Base-by-base conservation (phyloP, 768 basidiomycete genomes). In the Macrocybe gigantea region DNA sequence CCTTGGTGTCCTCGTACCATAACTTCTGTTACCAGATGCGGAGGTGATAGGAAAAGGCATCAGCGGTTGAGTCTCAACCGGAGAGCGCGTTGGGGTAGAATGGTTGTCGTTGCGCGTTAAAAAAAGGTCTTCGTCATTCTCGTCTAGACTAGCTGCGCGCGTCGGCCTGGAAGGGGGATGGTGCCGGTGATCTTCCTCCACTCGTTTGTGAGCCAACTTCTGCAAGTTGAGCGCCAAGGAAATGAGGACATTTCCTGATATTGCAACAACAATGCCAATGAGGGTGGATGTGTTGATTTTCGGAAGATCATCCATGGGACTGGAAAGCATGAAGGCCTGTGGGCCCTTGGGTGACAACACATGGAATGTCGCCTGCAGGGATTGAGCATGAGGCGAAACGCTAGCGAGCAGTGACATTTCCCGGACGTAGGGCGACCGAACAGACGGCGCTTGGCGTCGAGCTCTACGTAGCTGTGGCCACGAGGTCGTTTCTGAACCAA, bases 211-310 rank as follows among this genome's bases (percentile, higher is more conserved):
- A 1, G 92, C 92, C 12, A 95, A 77, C 62, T 96, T 97, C 66
- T 98, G 94, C 33, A 88, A 70, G 66, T 96, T 96, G 53, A 98
- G 75, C 11, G 92, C 94, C 15, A 94, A 75, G 7, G 88, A 89
- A 52, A 97, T 93, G 52, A 96, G 77, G 8, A 93, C 66, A 60
- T 95, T 95, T 32, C 93, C 93, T 6, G 75, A 71, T 47, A 95
- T 78, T 3, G 93, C 86, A 33, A 93, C 81, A 5, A 75, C 73
- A 33, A 97, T 94, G 11, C 94, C 94, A 47, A 90, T 81, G 57
- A 77, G 63, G 5, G 81, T 77, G 45, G 74, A 67, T 10, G 72
- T 68, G 12, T 74, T 78, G 45, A 88, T 62, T 56, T 73, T 67
- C 30, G 83, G 83, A 14, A 81, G 68, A 58, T 69, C 70, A 49